phyloP scores from a whole-genome alignment of 2,329 filamentous ascomycete species.

The Cadophora sp. region DNA sequence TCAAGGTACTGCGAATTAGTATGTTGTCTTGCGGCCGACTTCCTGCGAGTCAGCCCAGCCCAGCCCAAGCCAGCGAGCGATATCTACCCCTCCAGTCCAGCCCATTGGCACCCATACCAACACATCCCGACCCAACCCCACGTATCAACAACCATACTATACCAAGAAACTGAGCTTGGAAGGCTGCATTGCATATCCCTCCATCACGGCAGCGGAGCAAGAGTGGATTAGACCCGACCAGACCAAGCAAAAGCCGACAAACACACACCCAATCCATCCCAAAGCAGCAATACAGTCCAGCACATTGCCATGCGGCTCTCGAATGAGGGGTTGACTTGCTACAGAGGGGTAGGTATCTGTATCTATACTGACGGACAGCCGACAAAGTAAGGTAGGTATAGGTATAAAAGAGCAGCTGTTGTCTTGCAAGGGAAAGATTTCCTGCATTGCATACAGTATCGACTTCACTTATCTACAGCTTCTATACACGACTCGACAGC shows the following conservation, averaged over 20 bases:
- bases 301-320: constrained; percentile 27
- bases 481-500: constrained; percentile 21
- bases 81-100: neutral
- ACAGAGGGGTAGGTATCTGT: constrained; percentile 28
- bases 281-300: constrained; percentile 37
- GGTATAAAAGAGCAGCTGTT: constrained; percentile 26
- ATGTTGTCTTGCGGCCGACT: neutral
- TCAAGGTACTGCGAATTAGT: neutral
- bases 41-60: neutral
- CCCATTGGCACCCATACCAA: neutral
- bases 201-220: neutral
- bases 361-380: constrained; percentile 2
- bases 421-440: constrained; percentile 30
- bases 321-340: constrained; percentile 32
- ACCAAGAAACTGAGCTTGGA: neutral
- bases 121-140: neutral
- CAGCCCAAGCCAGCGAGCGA: no score
- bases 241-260: neutral
- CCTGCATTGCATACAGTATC: constrained; percentile 27
- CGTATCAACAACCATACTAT: constrained; percentile 1
- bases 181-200: constrained; percentile 1
- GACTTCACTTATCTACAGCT: constrained; percentile 26
- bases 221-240: constrained; percentile 1
- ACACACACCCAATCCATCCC: constrained; percentile 20
- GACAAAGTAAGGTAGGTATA: constrained; percentile 7